Evolutionary conservation across 169 alveolate species (phyloP), one percentile per base, ranked within the genome.

Genomic region (Eimeria sp.): DNA sequence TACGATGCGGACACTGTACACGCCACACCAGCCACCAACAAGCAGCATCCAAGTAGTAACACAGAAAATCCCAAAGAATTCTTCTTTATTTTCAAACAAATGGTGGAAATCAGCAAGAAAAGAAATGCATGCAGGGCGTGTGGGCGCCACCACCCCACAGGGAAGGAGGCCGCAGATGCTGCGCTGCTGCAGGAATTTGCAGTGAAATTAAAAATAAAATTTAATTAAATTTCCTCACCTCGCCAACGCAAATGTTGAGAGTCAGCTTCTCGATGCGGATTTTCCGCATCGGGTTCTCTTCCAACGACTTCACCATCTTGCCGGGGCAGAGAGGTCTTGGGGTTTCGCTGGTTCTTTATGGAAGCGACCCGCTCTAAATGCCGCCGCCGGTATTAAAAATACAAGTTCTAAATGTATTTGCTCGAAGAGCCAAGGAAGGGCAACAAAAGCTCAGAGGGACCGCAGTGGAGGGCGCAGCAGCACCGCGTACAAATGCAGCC

Each of bases 211-310:
- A 57, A 16, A 5, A 5, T 14, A 76, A 45, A 22, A 45, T 22
- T 7, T 5, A 45, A 45, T 43, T 18, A 6, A 13, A 49, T 47
- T 80, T 14, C 30, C 98, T 76, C 95, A 98, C 99, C 98, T 99
- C 99, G 70, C 99, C 99, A 54, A 99, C 99, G 93, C 99, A 98
- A 97, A 99, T 99, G 98, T 99, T 99, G 95, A 99, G 99, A 95
- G 99, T 99, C 94, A 99, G 99, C 97, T 99, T 99, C 95, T 98
- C 99, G 92, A 99, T 99, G 96, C 99, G 99, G 98, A 99, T 99
- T 96, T 99, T 99, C 97, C 99, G 99, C 99, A 99, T 99, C 95
- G 99, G 99, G 97, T 99, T 99, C 94, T 95, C 97, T 51, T 90
- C 95, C 75, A 83, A 70, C 54, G 78, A 54, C 94, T 95, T 78